Percentiles rank a stretch among this genome's conserved stretches.
Evolutionary conservation across 148 eudicot species (phyloP).

Genomic region (Amaranthus cruentus): DNA sequence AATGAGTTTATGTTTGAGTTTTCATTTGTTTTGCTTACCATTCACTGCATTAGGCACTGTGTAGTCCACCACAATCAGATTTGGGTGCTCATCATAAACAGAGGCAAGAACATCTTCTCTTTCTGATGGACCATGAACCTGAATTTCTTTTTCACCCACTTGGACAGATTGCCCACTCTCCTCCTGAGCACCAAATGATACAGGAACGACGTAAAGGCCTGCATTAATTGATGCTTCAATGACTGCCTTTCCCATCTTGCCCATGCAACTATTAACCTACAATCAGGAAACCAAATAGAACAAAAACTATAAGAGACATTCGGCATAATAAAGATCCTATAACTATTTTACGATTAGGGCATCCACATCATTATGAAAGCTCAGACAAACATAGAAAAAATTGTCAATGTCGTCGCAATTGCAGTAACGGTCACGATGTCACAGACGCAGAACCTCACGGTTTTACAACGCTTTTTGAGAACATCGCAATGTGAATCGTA

Average conservation of each 20-base stretch:
- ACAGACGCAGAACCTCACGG: too few relatives aligned
- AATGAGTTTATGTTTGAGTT: too few relatives aligned
- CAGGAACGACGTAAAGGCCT: slow-evolving; percentile 67
- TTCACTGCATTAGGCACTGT: slow-evolving; percentile 81
- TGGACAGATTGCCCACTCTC: slow-evolving; percentile 57
- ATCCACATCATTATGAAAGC: background rate
- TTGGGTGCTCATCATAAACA: slow-evolving; percentile 48
- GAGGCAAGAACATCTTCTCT: slow-evolving; percentile 56
- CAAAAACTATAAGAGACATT: background rate
- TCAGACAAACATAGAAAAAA: background rate
- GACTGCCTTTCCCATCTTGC: slow-evolving; percentile 93
- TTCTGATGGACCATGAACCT: slow-evolving; percentile 56
- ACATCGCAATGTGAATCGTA: too few relatives aligned
- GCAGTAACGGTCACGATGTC: too few relatives aligned
- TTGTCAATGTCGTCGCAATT: too few relatives aligned
- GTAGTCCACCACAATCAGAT: slow-evolving; percentile 85
- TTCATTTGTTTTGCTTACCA: slow-evolving; percentile 37
- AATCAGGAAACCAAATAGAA: slow-evolving; percentile 7
- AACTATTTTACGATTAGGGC: background rate
- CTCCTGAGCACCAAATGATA: slow-evolving; percentile 63
- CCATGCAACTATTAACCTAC: slow-evolving; percentile 86
- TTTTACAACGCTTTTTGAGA: too few relatives aligned
- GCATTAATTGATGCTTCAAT: slow-evolving; percentile 75
- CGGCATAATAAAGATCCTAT: background rate
- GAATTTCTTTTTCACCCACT: slow-evolving; percentile 66